A percentile compares a stretch with the other conserved stretches of the same genome.
phyloP scores from a whole-genome alignment of 2,329 filamentous ascomycete species.

The Nemania sp. region DNA sequence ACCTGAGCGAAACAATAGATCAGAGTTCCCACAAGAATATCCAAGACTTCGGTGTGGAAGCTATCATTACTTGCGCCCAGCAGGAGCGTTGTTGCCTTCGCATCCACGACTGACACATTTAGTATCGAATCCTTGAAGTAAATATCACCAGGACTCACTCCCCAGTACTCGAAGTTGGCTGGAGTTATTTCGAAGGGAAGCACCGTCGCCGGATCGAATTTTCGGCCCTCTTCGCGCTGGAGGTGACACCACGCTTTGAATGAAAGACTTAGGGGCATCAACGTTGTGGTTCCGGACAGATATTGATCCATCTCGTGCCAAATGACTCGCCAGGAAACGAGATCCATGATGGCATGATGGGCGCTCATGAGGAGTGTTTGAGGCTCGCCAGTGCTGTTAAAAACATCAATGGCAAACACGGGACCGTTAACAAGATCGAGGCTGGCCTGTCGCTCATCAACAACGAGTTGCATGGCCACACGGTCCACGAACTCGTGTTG shows the following conservation, averaged over 20 bases:
- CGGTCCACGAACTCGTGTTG: not conserved
- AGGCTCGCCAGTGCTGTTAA: slow-evolving; percentile 1
- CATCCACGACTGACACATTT: no score
- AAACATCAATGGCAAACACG: slow-evolving; percentile 2
- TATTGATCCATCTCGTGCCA: slow-evolving; percentile 1
- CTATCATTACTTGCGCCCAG: not conserved
- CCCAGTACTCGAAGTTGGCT: slow-evolving; percentile 1
- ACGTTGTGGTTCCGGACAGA: not conserved
- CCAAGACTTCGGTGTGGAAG: not conserved
- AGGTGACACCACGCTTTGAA: no score
- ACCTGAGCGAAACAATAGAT: not conserved
- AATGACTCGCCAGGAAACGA: slow-evolving; percentile 11
- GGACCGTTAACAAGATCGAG: not conserved
- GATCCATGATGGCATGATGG: slow-evolving; percentile 7
- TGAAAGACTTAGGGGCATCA: no score
- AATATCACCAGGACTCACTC: not conserved
- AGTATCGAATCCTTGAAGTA: no score
- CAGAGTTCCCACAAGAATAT: not conserved
- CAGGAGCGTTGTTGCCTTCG: not conserved
- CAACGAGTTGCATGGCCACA: slow-evolving; percentile 1
- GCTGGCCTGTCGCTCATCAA: not conserved
- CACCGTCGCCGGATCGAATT: no score
- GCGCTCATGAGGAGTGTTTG: not conserved
- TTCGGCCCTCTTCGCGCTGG: no score
- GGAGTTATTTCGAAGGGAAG: no score